Base-by-base conservation (phyloP, 2,329 filamentous ascomycete genomes). In the Orbilia brochopaga region DNA sequence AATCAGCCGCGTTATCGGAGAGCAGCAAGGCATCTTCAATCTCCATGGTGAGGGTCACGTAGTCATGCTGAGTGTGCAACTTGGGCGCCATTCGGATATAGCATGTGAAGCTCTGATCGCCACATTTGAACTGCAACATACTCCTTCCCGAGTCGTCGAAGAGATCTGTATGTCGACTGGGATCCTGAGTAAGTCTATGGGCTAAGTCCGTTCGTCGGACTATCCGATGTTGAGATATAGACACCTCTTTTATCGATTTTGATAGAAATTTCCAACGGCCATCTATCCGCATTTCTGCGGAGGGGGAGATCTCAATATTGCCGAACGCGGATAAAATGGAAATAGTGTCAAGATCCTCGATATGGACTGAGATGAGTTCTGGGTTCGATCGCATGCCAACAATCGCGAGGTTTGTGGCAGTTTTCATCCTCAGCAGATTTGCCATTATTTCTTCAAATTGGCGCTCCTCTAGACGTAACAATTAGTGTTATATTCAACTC, bases 361-460 rank as follows among this genome's bases (percentile, higher is more conserved):
- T 61, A 24, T 72, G 59, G 15, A 72, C 67, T 0, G 67, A 64
- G 13, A 72, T 72, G 13, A 72, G 27, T 1, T 72, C 67, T 37
- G 54, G 60, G 50, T 42, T 52, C 1, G 60, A 27, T 37, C 60
- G 27, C 67, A 72, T 65, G 2, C 67, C 67, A 1, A 65, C 60
- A 17, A 72, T 72, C 5, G 60, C 67, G 15, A 72, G 37, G 19
- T 72, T 72, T 8, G 60, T 72, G 8, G 60, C 67, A n/a, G 64
- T 27, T 35, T 60, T 50, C 32, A 55, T 72, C 19, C 67, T 54
- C 1, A 72, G 67, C 17, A 72, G 60, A 30, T 57, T 61, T 15
- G 60, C 55, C 67, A 72, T 72, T 11, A 72, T 55, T 8, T 72
- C 60, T 30, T 72, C 67, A 10, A 72, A 72, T 40, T 72, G 67